Conservation (phyloP, 2,329 filamentous ascomycete genomes). For the Capronia americana region DNA sequence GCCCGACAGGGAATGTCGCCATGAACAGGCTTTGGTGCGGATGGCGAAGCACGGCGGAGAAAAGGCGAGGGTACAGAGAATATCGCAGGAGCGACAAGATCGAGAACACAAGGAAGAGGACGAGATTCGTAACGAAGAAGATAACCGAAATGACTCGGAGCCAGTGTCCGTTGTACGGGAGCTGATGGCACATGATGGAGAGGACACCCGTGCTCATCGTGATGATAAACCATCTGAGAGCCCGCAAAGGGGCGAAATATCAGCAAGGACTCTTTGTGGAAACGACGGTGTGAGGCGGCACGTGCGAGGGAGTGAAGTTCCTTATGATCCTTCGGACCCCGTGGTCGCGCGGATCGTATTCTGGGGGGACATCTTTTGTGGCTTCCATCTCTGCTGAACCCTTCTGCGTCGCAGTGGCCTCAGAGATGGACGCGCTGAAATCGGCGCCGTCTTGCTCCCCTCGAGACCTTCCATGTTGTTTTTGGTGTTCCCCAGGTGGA, state of each 20-base stretch:
- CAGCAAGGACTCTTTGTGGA: background rate
- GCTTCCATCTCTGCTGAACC: background rate
- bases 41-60: conserved; percentile 68
- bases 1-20: conserved; percentile 70
- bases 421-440: background rate
- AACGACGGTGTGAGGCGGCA: background rate
- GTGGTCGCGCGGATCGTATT: background rate
- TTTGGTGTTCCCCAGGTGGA: background rate
- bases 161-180: conserved; percentile 65
- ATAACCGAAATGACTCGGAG: conserved; percentile 64
- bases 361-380: background rate
- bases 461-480: background rate
- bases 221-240: conserved; percentile 58
- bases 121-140: conserved; percentile 66
- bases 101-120: conserved; percentile 57
- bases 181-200: conserved; percentile 65
- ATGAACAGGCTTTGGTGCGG: conserved; percentile 72
- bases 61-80: conserved; percentile 68
- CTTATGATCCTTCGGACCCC: conserved; percentile 12
- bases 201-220: conserved; percentile 73
- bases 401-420: background rate
- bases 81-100: conserved; percentile 66
- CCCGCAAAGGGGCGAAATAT: background rate
- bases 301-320: conserved; percentile 15
- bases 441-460: background rate